Evolutionary conservation across 1,284 basidiomycete species (phyloP).

Genomic region (Apiotrichum gamsii): DNA sequence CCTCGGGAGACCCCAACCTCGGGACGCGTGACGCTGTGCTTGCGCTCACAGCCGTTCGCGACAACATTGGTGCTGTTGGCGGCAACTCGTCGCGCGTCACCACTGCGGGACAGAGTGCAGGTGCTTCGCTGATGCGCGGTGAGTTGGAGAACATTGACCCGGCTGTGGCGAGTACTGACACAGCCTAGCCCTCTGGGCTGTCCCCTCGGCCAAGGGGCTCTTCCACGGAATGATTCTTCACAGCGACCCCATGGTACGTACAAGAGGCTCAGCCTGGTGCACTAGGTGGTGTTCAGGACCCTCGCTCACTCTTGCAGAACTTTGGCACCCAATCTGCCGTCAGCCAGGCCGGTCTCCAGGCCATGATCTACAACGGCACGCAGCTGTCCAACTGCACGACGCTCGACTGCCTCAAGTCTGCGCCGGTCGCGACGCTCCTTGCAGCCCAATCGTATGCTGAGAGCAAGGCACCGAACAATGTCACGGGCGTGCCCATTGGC

Average conservation of each 20-base stretch:
- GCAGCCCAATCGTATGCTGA: slow-evolving; percentile 50
- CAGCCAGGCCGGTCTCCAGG: slow-evolving; percentile 56
- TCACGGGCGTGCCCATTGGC: slow-evolving; percentile 24
- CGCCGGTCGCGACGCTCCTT: slow-evolving; percentile 56
- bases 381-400: slow-evolving; percentile 19
- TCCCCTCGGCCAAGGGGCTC: slow-evolving; percentile 58
- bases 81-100: slow-evolving; percentile 63
- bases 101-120: slow-evolving; percentile 81
- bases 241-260: slow-evolving; percentile 72
- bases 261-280: too few species aligned
- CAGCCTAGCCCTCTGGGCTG: slow-evolving; percentile 57
- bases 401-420: slow-evolving; percentile 52
- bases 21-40: slow-evolving; percentile 65
- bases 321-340: slow-evolving; percentile 47
- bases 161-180: too few species aligned
- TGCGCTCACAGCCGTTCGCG: slow-evolving; percentile 60
- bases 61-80: slow-evolving; percentile 57
- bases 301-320: not conserved
- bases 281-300: too few species aligned
- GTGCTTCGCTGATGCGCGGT: slow-evolving; percentile 68
- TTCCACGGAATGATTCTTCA: slow-evolving; percentile 72
- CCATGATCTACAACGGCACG: slow-evolving; percentile 54
- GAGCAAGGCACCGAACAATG: slow-evolving; percentile 37
- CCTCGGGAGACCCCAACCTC: slow-evolving; percentile 59
- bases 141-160: too few species aligned